A percentile compares a stretch with the other conserved stretches of the same genome.
Conservation (phyloP, 306 rosid species). For the Geum urbanum region DNA sequence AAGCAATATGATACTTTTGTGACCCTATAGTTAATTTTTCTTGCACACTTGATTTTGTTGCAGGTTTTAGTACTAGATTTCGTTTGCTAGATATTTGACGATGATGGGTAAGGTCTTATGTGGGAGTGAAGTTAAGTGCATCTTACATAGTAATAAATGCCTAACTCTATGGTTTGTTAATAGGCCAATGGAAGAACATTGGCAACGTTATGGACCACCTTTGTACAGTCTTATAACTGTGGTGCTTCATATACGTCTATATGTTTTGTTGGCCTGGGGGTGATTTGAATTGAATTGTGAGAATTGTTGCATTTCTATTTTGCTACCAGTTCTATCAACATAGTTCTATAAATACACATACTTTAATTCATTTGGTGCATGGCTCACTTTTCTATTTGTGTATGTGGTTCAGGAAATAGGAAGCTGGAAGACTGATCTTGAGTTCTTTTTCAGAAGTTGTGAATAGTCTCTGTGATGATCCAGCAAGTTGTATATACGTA, state of each 20-base stretch:
- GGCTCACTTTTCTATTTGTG: too few relatives aligned
- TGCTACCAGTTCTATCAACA: not conserved
- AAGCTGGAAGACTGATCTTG: too few relatives aligned
- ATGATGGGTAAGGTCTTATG: slow-evolving; percentile 63
- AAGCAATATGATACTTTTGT: not conserved
- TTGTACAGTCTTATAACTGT: slow-evolving; percentile 69
- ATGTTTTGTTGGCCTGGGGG: slow-evolving; percentile 59
- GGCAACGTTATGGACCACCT: slow-evolving; percentile 93
- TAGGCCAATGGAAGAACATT: slow-evolving; percentile 99
- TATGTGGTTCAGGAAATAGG: too few relatives aligned
- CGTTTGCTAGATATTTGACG: slow-evolving; percentile 70
- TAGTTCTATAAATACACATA: too few relatives aligned
- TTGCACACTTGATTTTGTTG: slow-evolving; percentile 23
- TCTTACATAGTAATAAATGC: not conserved
- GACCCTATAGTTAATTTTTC: not conserved
- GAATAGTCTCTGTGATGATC: too few relatives aligned
- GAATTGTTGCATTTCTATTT: slow-evolving; percentile 22
- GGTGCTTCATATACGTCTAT: slow-evolving; percentile 63
- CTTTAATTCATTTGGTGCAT: too few relatives aligned
- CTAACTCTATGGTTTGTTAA: slow-evolving; percentile 16
- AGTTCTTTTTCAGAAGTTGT: too few relatives aligned
- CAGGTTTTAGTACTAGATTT: slow-evolving; percentile 97
- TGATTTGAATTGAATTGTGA: slow-evolving; percentile 73
- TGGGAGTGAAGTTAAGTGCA: slow-evolving; percentile 1
- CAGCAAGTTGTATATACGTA: too few relatives aligned